Percentiles rank a stretch among this genome's conserved stretches.
These are phyloP conservation scores for Fraxinus greggii DNA, from an alignment of 305 asterid genomes.

Conservation along the genomic window DNA sequence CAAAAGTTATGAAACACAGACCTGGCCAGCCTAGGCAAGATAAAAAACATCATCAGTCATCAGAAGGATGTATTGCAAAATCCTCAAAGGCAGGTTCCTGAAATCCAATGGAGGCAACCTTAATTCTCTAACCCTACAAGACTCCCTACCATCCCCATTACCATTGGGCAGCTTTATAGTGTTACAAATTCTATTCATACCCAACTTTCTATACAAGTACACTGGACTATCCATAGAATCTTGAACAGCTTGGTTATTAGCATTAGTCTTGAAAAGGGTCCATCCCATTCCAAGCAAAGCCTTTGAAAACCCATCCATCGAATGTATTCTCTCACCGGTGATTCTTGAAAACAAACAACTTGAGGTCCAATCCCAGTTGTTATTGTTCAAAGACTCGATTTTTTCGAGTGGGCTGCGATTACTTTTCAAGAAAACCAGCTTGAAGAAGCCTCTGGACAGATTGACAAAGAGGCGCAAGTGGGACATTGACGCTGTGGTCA, in stretches of 20 bases:
- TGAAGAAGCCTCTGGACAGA: constrained; percentile 56
- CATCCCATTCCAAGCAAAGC: constrained; percentile 64
- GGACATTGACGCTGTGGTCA: constrained; percentile 48
- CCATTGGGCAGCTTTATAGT: constrained; percentile 14
- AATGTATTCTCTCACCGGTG: constrained; percentile 40
- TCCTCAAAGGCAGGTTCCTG: constrained; percentile 55
- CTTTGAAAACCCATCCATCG: constrained; percentile 52
- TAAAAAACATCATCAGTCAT: constrained; percentile 64
- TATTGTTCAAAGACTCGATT: constrained; percentile 41
- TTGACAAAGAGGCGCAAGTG: constrained; percentile 56
- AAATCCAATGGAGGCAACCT: constrained; percentile 56
- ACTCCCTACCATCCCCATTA: constrained; percentile 34
- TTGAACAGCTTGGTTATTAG: constrained; percentile 9
- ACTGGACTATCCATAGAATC: constrained; percentile 25
- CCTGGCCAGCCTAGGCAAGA: constrained; percentile 53
- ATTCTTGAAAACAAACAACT: constrained; percentile 31
- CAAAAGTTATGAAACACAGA: background rate
- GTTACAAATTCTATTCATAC: constrained; percentile 28
- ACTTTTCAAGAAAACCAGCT: constrained; percentile 51
- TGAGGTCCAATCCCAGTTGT: constrained; percentile 44
- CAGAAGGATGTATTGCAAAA: constrained; percentile 62
- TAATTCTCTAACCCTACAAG: constrained; percentile 58
- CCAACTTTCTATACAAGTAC: constrained; percentile 49
- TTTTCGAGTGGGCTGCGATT: constrained; percentile 34
- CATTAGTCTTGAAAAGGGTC: constrained; percentile 48